Conservation (phyloP, 2,329 filamentous ascomycete genomes). For the Allantophomopsis cytisporea region DNA sequence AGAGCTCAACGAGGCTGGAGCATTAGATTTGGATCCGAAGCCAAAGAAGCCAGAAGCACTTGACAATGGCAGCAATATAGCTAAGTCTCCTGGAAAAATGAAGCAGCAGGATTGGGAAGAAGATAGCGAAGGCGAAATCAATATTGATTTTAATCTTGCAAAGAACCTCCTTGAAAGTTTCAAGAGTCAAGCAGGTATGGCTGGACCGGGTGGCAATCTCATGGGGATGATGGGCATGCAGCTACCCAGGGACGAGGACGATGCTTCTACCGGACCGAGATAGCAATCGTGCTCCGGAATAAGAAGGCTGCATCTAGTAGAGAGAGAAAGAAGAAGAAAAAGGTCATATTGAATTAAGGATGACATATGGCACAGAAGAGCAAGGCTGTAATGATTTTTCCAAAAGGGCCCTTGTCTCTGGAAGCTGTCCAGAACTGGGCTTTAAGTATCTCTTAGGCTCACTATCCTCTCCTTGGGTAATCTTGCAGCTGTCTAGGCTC, state of each 20-base stretch:
- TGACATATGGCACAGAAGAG: too few species aligned
- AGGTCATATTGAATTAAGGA: too few species aligned
- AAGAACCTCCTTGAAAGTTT: constrained; percentile 89
- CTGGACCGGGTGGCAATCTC: constrained; percentile 79
- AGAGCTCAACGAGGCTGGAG: constrained; percentile 57
- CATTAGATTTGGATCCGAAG: constrained; percentile 37
- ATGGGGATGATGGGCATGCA: constrained; percentile 75
- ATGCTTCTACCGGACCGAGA: constrained; percentile 10
- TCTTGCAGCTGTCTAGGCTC: constrained; percentile 22
- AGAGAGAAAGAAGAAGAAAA: too few species aligned
- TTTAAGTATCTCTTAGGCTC: too few species aligned
- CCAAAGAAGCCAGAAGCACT: constrained; percentile 18
- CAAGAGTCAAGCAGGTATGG: constrained; percentile 74
- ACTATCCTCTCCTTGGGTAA: too few species aligned
- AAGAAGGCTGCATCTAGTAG: neutral
- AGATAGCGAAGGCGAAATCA: constrained; percentile 46
- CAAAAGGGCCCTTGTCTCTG: too few species aligned
- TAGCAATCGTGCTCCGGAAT: neutral
- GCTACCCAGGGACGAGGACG: constrained; percentile 66
- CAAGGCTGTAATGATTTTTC: too few species aligned
- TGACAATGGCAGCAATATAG: constrained; percentile 7
- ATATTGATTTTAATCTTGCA: constrained; percentile 76
- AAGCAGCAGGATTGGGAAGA: constrained; percentile 21
- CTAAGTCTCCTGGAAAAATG: constrained; percentile 5
- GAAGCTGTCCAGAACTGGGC: too few species aligned